Base-by-base conservation (phyloP, 2,329 filamentous ascomycete genomes). In the Coniella vitis region DNA sequence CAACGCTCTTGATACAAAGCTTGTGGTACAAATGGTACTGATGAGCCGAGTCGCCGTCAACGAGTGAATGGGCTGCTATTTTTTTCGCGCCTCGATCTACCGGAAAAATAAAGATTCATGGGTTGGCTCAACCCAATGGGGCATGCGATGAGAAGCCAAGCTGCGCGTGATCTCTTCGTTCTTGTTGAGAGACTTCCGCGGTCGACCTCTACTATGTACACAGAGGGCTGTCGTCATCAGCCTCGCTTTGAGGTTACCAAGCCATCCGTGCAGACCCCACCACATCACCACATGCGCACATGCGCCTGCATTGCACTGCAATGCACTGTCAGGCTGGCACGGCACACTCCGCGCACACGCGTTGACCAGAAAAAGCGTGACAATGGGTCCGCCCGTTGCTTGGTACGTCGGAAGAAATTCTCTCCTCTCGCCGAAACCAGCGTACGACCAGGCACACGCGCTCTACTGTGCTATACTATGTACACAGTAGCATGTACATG, bases 291-390 rank as follows among this genome's bases (percentile, higher is more conserved):
- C n/a, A n/a, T n/a, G n/a, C n/a, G n/a, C n/a, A n/a, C n/a, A n/a
- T n/a, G n/a, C n/a, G n/a, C 16, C 17, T 20, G 20, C 35, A 22
- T 25, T 45, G 42, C 21, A 38, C 14, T 7, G n/a, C 34, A 10
- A 38, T 31, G 43, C 43, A 45, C 43, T 47, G 45, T 51, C 35
- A 34, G 40, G 34, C 43, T 41, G 51, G 43, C 51, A 50, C 47
- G 38, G 51, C 49, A 43, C 43, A n/a, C 22, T 34, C 40, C 16
- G 47, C 25, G 38, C 29, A 38, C 43, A 38, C 32, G 25, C 29
- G 29, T 17, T 21, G 34, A 45, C 41, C n/a, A n/a, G n/a, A n/a
- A n/a, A n/a, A n/a, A n/a, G n/a, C n/a, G n/a, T n/a, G 34, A 44
- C 38, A 37, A 43, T 20, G 29, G 19, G 42, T 31, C 16, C 12